phyloP scores from a whole-genome alignment of 768 basidiomycete genomes.

The Lentinula raphanica region DNA sequence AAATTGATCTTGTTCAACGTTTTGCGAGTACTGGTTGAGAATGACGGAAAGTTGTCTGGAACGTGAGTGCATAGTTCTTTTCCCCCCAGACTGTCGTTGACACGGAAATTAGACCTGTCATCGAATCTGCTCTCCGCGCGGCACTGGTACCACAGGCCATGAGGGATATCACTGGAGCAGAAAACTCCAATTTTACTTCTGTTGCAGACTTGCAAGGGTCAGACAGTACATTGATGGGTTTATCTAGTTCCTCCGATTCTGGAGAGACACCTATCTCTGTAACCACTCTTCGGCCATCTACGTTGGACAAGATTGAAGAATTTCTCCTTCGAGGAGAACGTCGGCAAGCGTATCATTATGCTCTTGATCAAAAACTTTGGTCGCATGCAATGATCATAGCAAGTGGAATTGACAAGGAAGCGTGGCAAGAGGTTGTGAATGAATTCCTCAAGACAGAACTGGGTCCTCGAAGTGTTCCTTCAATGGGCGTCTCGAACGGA shows the following conservation, averaged over 20 bases:
- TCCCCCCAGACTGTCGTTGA: not conserved
- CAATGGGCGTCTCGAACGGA: slow-evolving; percentile 34
- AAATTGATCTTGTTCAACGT: slow-evolving; percentile 71
- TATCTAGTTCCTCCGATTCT: slow-evolving; percentile 13
- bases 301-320: slow-evolving; percentile 73
- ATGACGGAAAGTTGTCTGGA: slow-evolving; percentile 84
- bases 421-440: slow-evolving; percentile 86
- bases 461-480: slow-evolving; percentile 22
- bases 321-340: slow-evolving; percentile 82
- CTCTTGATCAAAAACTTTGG: slow-evolving; percentile 87
- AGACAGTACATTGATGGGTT: slow-evolving; percentile 9
- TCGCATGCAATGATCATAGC: slow-evolving; percentile 94
- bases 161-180: slow-evolving; percentile 16
- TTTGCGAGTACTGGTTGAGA: slow-evolving; percentile 76
- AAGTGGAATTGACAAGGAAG: slow-evolving; percentile 86
- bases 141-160: slow-evolving; percentile 61
- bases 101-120: slow-evolving; percentile 35
- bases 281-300: slow-evolving; percentile 53
- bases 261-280: slow-evolving; percentile 54
- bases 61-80: slow-evolving; percentile 49
- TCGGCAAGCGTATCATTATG: slow-evolving; percentile 80
- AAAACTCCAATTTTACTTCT: slow-evolving; percentile 24
- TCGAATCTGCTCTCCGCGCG: slow-evolving; percentile 72
- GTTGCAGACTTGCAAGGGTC: slow-evolving; percentile 26
- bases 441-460: slow-evolving; percentile 84